A percentile compares a stretch with the other conserved stretches of the same genome.
These are phyloP conservation scores for Panaeolus cyanescens DNA, from an alignment of 768 basidiomycete genomes.

Conservation along the genomic window DNA sequence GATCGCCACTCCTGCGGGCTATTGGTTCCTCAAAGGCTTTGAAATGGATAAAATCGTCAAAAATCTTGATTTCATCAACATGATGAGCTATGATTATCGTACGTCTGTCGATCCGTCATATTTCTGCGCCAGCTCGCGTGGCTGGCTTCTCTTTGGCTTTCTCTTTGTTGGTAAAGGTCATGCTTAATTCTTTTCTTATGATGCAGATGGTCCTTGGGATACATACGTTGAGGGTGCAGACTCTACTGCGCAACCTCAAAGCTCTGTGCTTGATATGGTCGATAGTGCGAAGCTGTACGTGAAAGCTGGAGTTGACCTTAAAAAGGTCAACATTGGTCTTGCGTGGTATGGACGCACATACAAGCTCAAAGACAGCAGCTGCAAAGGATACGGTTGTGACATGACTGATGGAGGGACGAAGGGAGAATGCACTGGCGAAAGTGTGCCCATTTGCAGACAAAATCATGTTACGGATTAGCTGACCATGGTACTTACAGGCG, in stretches of 20 bases:
- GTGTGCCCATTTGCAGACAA: not conserved
- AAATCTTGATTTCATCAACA: conserved; percentile 19
- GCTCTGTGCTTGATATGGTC: conserved; percentile 20
- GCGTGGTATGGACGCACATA: conserved; percentile 23
- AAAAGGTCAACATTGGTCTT: conserved; percentile 20
- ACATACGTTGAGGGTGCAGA: conserved; percentile 18
- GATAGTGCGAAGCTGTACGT: conserved; percentile 17
- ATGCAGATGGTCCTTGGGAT: conserved; percentile 13
- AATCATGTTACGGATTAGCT: not conserved
- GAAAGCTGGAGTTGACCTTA: conserved; percentile 19
- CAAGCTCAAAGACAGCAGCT: conserved; percentile 11
- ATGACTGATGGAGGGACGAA: conserved; percentile 17
- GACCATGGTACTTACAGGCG: not conserved
- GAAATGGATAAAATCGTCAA: conserved; percentile 23
- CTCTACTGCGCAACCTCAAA: conserved; percentile 22
- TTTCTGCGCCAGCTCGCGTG: not conserved
- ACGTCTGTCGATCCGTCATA: conserved; percentile 2
- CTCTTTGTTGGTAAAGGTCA: not conserved
- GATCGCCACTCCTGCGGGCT: conserved; percentile 16
- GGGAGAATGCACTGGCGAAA: conserved; percentile 12
- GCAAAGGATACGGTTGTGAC: conserved; percentile 15
- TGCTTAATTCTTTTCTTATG: not conserved
- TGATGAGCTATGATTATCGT: conserved; percentile 30
- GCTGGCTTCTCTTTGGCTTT: too few relatives aligned
- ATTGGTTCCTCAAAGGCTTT: conserved; percentile 22